Percentiles rank a stretch among this genome's conserved stretches.
phyloP scores from a whole-genome alignment of 495 filamentous ascomycete species.

The Hypoxylon lenormandii region DNA sequence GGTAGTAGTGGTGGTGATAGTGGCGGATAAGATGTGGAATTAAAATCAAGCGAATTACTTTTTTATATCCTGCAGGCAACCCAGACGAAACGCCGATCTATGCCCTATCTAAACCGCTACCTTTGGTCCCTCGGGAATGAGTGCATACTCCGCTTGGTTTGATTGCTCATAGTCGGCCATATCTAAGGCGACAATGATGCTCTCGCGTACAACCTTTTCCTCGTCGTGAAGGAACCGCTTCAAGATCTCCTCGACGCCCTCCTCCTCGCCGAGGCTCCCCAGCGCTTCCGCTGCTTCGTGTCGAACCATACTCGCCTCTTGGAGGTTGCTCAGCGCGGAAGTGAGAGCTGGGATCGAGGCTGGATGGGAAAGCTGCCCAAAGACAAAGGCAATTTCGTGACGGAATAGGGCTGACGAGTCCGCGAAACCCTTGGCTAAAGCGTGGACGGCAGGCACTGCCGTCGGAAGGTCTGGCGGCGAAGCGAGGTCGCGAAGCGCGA shows the following conservation, averaged over 20 bases:
- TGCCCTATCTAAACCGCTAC: conserved; percentile 48
- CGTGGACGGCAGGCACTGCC: conserved; percentile 81
- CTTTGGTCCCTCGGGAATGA: conserved; percentile 73
- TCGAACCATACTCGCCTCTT: conserved; percentile 93
- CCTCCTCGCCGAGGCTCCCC: conserved; percentile 92
- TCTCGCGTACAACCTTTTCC: conserved; percentile 93
- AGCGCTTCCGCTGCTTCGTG: conserved; percentile 98
- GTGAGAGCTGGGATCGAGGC: conserved; percentile 93
- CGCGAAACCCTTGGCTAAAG: conserved; percentile 84
- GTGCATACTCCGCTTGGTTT: conserved; percentile 87
- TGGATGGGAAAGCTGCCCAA: conserved; percentile 93
- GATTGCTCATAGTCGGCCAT: conserved; percentile 98
- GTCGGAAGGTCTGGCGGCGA: conserved; percentile 91
- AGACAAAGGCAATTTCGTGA: conserved; percentile 98
- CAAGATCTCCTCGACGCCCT: conserved; percentile 88
- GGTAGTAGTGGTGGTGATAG: conserved; percentile 7
- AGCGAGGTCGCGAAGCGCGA: conserved; percentile 89
- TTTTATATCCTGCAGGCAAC: conserved; percentile 43
- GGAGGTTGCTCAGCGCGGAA: conserved; percentile 76
- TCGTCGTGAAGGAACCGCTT: conserved; percentile 87
- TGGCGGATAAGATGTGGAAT: conserved; percentile 15
- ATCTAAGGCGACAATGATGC: conserved; percentile 92
- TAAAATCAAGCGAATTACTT: conserved; percentile 35
- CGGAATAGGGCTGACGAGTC: conserved; percentile 94
- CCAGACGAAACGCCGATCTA: conserved; percentile 45